Base-by-base conservation (phyloP, 805 yeast species). In the Lachancea meyersii region DNA sequence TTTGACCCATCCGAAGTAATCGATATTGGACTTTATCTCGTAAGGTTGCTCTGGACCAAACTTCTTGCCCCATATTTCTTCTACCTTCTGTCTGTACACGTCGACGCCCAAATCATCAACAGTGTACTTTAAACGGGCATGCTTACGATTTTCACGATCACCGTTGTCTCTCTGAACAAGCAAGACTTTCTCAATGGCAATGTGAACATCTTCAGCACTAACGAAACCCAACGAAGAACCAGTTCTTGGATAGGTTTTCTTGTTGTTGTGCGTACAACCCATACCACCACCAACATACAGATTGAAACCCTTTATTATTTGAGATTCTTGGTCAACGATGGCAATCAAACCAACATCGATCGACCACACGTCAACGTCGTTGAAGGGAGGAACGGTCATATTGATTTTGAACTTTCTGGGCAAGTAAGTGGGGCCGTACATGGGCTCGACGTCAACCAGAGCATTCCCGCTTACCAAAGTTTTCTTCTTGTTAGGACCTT, bases 251-350 rank as follows among this genome's bases (percentile, higher is more conserved):
- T 91, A 91, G 0, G 97, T 91, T 74, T 91, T 91, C 60, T 82
- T 83, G 71, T 91, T 91, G 75, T 89, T 91, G 65, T 91, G 97
- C 11, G 97, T 91, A 32, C 95, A 78, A 57, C 97, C 97, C 97
- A 91, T 91, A 74, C 97, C 97, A 70, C 97, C 97, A 65, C 97
- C 97, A 50, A 82, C 95, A 47, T 84, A 75, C 41, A 91, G 78
- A 58, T 91, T 91, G 73, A 78, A 91, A 44, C 97, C 97, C 46
- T 73, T 61, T 35, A 83, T 77, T 16, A 76, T 72, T 42, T 73
- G 67, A 56, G 80, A 74, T 37, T 67, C 64, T 53, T 76, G 77
- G 50, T 77, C 79, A 35, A 87, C 80, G 57, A 91, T 88, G 24
- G 96, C 88, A 62, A 91, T 77, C 52, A 91, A 73, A 52, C 97